phyloP scores from a whole-genome alignment of 2,329 filamentous ascomycete genomes.

The Chlorencoelia australis region DNA sequence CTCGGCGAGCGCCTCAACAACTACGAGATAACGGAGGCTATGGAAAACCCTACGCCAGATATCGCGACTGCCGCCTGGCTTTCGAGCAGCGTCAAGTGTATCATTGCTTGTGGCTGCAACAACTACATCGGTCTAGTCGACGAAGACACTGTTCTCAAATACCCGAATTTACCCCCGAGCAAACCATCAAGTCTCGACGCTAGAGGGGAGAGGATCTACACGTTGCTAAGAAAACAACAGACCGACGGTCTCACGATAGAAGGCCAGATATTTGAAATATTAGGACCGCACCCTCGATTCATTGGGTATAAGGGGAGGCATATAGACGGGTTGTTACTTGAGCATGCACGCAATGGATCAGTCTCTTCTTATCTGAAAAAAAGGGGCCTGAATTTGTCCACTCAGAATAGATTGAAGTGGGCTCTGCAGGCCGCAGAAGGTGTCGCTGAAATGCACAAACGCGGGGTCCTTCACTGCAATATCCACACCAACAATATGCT shows the following conservation, averaged over 20 bases:
- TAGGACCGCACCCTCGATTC: constrained; percentile 1
- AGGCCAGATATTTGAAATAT: neutral
- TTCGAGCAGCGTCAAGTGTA: neutral
- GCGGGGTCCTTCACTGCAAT: constrained; percentile 3
- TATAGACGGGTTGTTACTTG: constrained; percentile 1
- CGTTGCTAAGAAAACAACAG: neutral
- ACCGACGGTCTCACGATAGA: neutral
- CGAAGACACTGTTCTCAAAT: neutral
- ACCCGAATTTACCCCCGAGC: neutral
- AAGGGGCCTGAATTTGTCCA: neutral
- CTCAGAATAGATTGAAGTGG: neutral
- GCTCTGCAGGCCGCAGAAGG: constrained; percentile 5
- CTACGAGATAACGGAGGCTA: neutral
- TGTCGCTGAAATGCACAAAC: constrained; percentile 1
- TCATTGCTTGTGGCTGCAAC: neutral
- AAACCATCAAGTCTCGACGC: neutral
- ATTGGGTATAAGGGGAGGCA: constrained; percentile 3
- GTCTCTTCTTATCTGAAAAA: constrained; percentile 3
- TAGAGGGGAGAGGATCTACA: neutral
- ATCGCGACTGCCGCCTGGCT: neutral
- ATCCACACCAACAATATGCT: constrained; percentile 4
- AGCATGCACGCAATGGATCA: constrained; percentile 3
- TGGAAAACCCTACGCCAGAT: neutral
- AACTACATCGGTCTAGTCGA: neutral
- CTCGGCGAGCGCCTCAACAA: neutral